phyloP scores from a whole-genome alignment of 1,284 basidiomycete genomes.

The Naganishia albida region DNA sequence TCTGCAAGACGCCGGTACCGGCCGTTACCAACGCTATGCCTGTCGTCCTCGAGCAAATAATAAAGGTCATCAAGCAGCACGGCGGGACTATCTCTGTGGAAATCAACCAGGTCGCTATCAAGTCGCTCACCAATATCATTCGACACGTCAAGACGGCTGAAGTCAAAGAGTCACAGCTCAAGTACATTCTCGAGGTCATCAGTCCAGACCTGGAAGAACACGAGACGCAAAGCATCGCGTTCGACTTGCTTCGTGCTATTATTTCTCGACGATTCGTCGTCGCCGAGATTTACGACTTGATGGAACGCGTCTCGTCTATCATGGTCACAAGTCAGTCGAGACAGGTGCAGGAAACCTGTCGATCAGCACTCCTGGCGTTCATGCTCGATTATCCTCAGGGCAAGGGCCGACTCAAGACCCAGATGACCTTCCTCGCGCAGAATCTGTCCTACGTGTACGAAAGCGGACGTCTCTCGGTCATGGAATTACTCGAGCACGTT shows the following conservation, averaged over 20 bases:
- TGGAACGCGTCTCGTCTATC: conserved; percentile 91
- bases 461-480: conserved; percentile 84
- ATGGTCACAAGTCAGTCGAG: conserved; percentile 91
- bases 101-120: conserved; percentile 83
- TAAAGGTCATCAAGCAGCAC: conserved; percentile 78
- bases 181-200: conserved; percentile 81
- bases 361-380: conserved; percentile 88
- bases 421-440: conserved; percentile 89
- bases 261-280: conserved; percentile 88
- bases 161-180: conserved; percentile 84
- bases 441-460: conserved; percentile 92
- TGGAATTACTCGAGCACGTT: conserved; percentile 84
- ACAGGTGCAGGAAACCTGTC: conserved; percentile 87
- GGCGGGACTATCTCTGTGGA: conserved; percentile 85
- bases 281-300: conserved; percentile 95
- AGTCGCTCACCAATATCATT: conserved; percentile 79
- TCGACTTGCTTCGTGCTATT: conserved; percentile 88
- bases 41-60: conserved; percentile 80
- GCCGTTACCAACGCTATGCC: conserved; percentile 76
- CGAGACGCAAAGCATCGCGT: conserved; percentile 80
- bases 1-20: conserved; percentile 81
- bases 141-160: conserved; percentile 78
- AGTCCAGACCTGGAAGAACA: conserved; percentile 92
- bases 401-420: conserved; percentile 79
- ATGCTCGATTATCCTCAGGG: conserved; percentile 98